phyloP scores from a whole-genome alignment of 2,329 filamentous ascomycete genomes.

The Colletotrichum endophyticum region DNA sequence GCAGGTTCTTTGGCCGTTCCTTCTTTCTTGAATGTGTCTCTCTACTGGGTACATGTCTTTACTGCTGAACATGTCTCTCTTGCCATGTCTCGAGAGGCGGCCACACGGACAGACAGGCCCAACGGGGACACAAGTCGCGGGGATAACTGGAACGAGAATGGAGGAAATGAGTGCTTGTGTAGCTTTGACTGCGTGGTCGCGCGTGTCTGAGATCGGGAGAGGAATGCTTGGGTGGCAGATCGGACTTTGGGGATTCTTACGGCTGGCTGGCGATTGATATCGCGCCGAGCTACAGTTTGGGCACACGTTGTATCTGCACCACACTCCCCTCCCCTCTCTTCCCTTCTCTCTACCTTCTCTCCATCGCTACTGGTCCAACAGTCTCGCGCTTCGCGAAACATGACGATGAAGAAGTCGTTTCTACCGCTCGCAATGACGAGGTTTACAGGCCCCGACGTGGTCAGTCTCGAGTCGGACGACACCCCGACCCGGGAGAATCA shows the following conservation, averaged over 20 bases:
- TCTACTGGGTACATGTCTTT: background rate
- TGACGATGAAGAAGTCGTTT: background rate
- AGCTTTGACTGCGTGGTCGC: background rate
- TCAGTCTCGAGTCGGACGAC: background rate
- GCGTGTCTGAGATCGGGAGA: slow-evolving; percentile 1
- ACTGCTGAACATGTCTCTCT: background rate
- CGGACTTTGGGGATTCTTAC: background rate
- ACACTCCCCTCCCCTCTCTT: background rate
- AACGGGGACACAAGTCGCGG: background rate
- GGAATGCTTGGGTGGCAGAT: background rate
- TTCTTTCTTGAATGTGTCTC: background rate
- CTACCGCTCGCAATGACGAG: background rate
- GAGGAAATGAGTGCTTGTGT: background rate
- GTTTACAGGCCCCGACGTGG: background rate
- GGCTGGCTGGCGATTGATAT: background rate
- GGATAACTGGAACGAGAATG: background rate
- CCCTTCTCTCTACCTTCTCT: background rate
- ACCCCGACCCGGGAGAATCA: background rate
- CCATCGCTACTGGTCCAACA: background rate
- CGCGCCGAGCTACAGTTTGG: background rate
- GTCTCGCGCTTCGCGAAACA: background rate
- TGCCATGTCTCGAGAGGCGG: background rate
- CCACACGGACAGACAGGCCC: background rate
- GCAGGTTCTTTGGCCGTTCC: background rate
- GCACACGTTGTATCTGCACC: background rate